phyloP scores from a whole-genome alignment of 306 rosid species.

The Prunus salicina region DNA sequence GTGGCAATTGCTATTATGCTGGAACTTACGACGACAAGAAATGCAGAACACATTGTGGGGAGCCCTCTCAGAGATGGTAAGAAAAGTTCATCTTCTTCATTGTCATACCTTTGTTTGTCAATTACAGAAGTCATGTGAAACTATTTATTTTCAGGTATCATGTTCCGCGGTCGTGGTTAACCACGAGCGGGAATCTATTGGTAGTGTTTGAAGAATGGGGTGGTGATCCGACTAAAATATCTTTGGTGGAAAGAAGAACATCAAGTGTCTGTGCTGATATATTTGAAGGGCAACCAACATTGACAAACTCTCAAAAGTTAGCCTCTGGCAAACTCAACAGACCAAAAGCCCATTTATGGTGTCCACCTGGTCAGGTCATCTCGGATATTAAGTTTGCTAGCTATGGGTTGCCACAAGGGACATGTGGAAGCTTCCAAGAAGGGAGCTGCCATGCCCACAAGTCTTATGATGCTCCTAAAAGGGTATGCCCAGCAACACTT shows the following conservation, averaged over 20 bases:
- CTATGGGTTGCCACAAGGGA: conserved; percentile 58
- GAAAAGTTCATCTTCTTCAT: conserved; percentile 16
- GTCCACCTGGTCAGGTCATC: conserved; percentile 53
- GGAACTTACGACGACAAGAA: conserved; percentile 70
- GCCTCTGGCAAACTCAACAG: conserved; percentile 32
- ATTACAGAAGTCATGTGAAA: conserved; percentile 12
- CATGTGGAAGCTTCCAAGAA: conserved; percentile 49
- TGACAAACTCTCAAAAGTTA: conserved; percentile 29
- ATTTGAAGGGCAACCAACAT: conserved; percentile 55
- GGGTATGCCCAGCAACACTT: conserved; percentile 31
- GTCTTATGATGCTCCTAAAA: conserved; percentile 53
- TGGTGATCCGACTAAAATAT: conserved; percentile 67
- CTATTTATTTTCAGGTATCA: conserved; percentile 71
- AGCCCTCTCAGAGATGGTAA: conserved; percentile 95
- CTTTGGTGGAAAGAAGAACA: conserved; percentile 61
- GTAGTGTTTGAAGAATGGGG: conserved; percentile 95
- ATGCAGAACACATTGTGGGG: conserved; percentile 65
- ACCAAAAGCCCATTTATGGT: conserved; percentile 60
- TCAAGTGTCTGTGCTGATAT: conserved; percentile 59
- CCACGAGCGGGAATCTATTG: conserved; percentile 55
- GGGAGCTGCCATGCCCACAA: conserved; percentile 61
- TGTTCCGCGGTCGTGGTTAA: conserved; percentile 87
- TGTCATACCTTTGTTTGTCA: neutral
- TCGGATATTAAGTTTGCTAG: conserved; percentile 62
- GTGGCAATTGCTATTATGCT: conserved; percentile 69